Conservation (phyloP, 345 rosid species). For the Hibiscus mutabilis region DNA sequence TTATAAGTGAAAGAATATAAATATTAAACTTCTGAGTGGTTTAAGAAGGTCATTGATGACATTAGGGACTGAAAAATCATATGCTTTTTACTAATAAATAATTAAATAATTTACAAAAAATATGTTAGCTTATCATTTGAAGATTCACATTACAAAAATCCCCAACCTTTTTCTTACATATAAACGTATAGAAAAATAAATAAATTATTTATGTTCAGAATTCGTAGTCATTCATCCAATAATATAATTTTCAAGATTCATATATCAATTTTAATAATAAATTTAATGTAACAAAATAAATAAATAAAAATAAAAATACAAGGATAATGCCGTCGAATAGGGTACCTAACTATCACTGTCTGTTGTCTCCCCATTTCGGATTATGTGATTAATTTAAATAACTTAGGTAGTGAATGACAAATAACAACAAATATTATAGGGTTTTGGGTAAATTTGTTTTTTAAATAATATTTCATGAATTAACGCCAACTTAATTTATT, state of each 20-base stretch:
- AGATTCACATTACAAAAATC: background rate
- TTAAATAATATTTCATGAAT: too few relatives aligned
- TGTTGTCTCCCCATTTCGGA: background rate
- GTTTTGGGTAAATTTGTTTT: too few relatives aligned
- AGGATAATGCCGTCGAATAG: background rate
- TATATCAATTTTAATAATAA: too few relatives aligned
- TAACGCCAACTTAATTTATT: too few relatives aligned
- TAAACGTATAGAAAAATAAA: background rate
- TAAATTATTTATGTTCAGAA: too few relatives aligned
- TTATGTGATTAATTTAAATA: too few relatives aligned
- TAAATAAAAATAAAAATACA: background rate
- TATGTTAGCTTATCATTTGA: background rate
- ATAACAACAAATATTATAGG: too few relatives aligned
- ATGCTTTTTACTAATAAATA: background rate
- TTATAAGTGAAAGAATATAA: conserved; percentile 1
- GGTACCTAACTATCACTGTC: background rate
- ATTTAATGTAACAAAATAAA: too few relatives aligned
- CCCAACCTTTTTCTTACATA: background rate
- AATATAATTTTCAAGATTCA: too few relatives aligned
- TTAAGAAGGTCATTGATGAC: background rate
- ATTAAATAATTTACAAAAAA: background rate
- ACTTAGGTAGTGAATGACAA: too few relatives aligned
- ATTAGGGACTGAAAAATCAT: background rate
- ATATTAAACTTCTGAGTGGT: background rate
- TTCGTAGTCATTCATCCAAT: too few relatives aligned